Conservation (phyloP, 2,329 filamentous ascomycete species). For the Seiridium unicorne region DNA sequence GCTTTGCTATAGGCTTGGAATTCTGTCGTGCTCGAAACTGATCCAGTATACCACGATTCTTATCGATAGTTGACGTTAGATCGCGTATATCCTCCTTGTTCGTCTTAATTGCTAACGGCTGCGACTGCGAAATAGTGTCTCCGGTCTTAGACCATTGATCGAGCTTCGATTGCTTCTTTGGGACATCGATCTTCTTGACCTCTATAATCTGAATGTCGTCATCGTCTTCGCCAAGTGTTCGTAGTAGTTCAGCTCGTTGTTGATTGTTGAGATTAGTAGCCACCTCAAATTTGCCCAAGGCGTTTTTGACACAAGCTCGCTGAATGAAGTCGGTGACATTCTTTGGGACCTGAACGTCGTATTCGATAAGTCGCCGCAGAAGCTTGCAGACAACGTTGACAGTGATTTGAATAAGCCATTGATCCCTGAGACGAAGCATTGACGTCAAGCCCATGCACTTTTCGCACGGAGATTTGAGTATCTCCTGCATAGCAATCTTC, state of each 20-base stretch:
- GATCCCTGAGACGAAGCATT: slow-evolving; percentile 88
- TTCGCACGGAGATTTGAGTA: slow-evolving; percentile 63
- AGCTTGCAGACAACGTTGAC: slow-evolving; percentile 84
- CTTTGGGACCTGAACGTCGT: slow-evolving; percentile 67
- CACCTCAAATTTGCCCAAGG: slow-evolving; percentile 54
- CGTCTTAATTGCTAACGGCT: slow-evolving; percentile 25
- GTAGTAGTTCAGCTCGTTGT: slow-evolving; percentile 80
- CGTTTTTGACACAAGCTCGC: slow-evolving; percentile 63
- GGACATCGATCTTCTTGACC: slow-evolving; percentile 31
- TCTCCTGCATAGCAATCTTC: slow-evolving; percentile 34
- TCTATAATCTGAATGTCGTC: slow-evolving; percentile 48
- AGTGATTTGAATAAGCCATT: slow-evolving; percentile 78
- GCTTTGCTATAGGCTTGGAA: slow-evolving; percentile 9
- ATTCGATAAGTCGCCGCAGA: slow-evolving; percentile 75
- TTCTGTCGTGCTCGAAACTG: slow-evolving; percentile 38
- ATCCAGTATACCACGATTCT: slow-evolving; percentile 41
- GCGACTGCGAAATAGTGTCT: slow-evolving; percentile 21
- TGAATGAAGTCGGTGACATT: slow-evolving; percentile 60
- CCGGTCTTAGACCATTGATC: slow-evolving; percentile 60
- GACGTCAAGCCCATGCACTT: slow-evolving; percentile 71
- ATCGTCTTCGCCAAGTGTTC: slow-evolving; percentile 58
- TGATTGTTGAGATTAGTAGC: slow-evolving; percentile 78
- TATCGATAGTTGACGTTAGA: slow-evolving; percentile 44
- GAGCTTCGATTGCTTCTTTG: slow-evolving; percentile 59
- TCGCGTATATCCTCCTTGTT: slow-evolving; percentile 47